These are phyloP conservation scores for Phytopythium helicoides DNA, from an alignment of 352 stramenopile genomes.

Conservation along the genomic window DNA sequence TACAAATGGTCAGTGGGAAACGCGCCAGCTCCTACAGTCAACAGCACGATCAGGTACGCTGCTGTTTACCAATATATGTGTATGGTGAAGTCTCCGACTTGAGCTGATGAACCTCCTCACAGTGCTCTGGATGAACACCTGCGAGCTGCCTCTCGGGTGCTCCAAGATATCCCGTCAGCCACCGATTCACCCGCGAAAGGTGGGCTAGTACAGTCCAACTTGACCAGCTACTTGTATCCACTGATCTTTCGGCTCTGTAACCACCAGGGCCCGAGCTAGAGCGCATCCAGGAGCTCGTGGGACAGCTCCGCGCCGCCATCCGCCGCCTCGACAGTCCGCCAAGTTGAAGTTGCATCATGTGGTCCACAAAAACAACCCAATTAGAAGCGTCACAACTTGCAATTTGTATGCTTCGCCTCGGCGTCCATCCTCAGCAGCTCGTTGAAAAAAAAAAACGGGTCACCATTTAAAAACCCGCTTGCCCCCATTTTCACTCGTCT, in stretches of 20 bases:
- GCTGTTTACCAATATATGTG: neutral
- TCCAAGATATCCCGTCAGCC: constrained; percentile 4
- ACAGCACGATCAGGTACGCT: constrained; percentile 25
- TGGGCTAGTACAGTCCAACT: neutral
- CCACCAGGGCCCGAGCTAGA: constrained; percentile 27
- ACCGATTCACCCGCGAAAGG: neutral
- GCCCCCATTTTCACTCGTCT: too few relatives aligned
- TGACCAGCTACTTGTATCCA: neutral
- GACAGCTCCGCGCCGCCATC: constrained; percentile 26
- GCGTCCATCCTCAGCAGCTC: too few relatives aligned
- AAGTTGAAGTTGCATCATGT: constrained; percentile 5
- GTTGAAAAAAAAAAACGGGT: too few relatives aligned
- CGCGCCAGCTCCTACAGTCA: constrained; percentile 1
- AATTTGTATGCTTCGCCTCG: too few relatives aligned
- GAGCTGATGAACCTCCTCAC: too few relatives aligned
- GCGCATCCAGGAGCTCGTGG: constrained; percentile 40
- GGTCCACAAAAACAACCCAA: too few relatives aligned
- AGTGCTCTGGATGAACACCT: constrained; percentile 11
- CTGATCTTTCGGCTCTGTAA: neutral
- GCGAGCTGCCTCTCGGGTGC: constrained; percentile 4
- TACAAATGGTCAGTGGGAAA: too few relatives aligned
- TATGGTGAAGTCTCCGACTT: too few relatives aligned
- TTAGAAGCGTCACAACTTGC: too few relatives aligned
- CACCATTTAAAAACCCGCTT: too few relatives aligned
- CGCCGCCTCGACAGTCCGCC: constrained; percentile 5